Conservation (phyloP, 2,329 filamentous ascomycete species). For the Cryphonectria japonica region DNA sequence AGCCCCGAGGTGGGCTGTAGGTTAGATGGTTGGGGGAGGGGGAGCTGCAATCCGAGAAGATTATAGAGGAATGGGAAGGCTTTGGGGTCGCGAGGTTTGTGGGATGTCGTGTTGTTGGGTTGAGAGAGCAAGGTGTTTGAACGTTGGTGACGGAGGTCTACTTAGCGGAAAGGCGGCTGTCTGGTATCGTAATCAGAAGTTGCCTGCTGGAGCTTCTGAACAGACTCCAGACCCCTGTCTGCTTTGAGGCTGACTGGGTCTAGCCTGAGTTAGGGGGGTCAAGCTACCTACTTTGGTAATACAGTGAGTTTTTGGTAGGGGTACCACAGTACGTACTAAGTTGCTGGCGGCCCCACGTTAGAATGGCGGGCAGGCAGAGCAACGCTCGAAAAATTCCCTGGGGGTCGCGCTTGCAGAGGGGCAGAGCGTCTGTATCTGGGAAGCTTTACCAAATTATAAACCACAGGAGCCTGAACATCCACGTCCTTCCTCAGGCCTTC, state of each 20-base stretch:
- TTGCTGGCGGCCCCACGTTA: conserved; percentile 16
- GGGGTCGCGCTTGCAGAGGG: conserved; percentile 18
- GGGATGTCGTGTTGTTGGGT: conserved; percentile 17
- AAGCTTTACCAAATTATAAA: conserved; percentile 14
- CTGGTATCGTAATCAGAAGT: conserved; percentile 29
- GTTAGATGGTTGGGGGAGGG: conserved; percentile 8
- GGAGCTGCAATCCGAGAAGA: conserved; percentile 38
- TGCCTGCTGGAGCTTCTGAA: conserved; percentile 25
- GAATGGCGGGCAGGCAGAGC: conserved; percentile 9
- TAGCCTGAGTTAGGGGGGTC: conserved; percentile 10
- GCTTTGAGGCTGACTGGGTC: conserved; percentile 17
- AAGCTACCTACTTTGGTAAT: background rate
- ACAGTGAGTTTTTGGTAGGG: background rate
- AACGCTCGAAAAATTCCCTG: conserved; percentile 20
- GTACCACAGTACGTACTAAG: conserved; percentile 1
- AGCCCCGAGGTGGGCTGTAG: conserved; percentile 11
- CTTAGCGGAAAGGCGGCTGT: conserved; percentile 12
- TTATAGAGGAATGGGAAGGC: conserved; percentile 31
- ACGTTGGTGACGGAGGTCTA: conserved; percentile 15
- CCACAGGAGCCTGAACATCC: conserved; percentile 14
- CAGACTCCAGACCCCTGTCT: conserved; percentile 11
- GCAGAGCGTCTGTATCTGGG: conserved; percentile 12
- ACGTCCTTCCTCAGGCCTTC: conserved; percentile 13
- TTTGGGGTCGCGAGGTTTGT: background rate
- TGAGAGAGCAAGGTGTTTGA: conserved; percentile 15